Conservation (phyloP, 257 asterid species). For the Handroanthus guayacan region DNA sequence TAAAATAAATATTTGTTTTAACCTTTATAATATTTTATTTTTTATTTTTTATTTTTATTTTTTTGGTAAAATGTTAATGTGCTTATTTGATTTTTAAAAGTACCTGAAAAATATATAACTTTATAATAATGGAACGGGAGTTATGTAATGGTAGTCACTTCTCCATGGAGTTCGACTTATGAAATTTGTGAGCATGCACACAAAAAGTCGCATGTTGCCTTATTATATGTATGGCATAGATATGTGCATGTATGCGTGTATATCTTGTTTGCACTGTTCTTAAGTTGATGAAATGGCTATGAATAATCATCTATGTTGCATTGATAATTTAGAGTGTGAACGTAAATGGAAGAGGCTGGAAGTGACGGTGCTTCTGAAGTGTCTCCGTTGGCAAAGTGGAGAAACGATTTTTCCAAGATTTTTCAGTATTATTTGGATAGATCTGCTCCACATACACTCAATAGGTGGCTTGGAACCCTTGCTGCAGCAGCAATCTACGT, state of each 20-base stretch:
- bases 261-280: neutral
- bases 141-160: too few relatives aligned
- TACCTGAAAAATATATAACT: too few relatives aligned
- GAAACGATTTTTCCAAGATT: conserved; percentile 51
- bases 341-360: conserved; percentile 52
- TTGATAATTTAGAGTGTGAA: conserved; percentile 9
- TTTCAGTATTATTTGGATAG: conserved; percentile 61
- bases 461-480: conserved; percentile 67
- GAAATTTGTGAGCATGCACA: too few relatives aligned
- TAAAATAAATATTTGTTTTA: too few relatives aligned
- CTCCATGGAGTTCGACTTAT: too few relatives aligned
- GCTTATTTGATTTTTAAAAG: too few relatives aligned
- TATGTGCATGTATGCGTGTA: too few relatives aligned
- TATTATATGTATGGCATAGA: too few relatives aligned
- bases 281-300: neutral
- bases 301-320: neutral
- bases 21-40: neutral
- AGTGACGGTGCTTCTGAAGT: conserved; percentile 40
- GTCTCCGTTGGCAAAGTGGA: conserved; percentile 59
- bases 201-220: too few relatives aligned
- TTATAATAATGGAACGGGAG: too few relatives aligned
- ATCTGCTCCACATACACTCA: conserved; percentile 56
- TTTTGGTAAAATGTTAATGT: neutral
- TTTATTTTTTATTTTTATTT: neutral
- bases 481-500: conserved; percentile 60